A percentile compares a stretch with the other conserved stretches of the same genome.
Evolutionary conservation across 768 basidiomycete genomes (phyloP).

Genomic region (Asterophora lycoperdoides): DNA sequence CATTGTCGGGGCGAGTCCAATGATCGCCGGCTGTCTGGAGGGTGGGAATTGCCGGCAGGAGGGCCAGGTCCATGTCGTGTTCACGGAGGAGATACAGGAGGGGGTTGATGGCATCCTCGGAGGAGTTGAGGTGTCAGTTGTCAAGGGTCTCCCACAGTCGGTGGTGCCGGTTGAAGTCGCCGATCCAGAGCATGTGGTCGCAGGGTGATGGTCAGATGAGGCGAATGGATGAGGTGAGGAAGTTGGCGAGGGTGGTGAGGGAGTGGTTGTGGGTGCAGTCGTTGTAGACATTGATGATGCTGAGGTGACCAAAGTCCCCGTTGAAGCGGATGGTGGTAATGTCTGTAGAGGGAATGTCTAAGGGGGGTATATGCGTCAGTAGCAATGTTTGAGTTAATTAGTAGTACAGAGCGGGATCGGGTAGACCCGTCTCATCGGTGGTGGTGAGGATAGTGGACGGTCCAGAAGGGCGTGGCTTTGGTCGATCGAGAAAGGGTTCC

Average conservation of each 20-base stretch:
- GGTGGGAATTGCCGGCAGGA: neutral
- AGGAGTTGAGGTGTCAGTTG: conserved; percentile 7
- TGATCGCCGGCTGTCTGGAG: too few relatives aligned
- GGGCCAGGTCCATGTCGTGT: neutral
- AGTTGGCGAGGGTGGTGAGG: neutral
- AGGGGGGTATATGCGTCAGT: neutral
- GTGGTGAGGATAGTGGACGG: conserved; percentile 1
- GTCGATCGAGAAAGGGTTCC: conserved; percentile 26
- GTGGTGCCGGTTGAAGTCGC: conserved; percentile 2
- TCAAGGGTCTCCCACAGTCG: conserved; percentile 1
- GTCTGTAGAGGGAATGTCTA: neutral
- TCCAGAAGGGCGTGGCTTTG: conserved; percentile 1
- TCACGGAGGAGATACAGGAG: neutral
- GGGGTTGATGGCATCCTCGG: too few relatives aligned
- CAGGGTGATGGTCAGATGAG: accelerated
- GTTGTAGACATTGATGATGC: too few relatives aligned
- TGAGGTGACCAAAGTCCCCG: neutral
- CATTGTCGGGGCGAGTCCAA: too few relatives aligned
- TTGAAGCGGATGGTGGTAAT: neutral
- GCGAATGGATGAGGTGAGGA: neutral
- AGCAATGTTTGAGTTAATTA: conserved; percentile 10
- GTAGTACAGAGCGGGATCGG: too few relatives aligned
- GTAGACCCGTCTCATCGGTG: neutral
- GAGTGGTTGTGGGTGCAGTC: conserved; percentile 5
- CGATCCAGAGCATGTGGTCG: too few relatives aligned